Evolutionary conservation across 768 basidiomycete species (phyloP).

Genomic region (Gymnopilus dilepis): DNA sequence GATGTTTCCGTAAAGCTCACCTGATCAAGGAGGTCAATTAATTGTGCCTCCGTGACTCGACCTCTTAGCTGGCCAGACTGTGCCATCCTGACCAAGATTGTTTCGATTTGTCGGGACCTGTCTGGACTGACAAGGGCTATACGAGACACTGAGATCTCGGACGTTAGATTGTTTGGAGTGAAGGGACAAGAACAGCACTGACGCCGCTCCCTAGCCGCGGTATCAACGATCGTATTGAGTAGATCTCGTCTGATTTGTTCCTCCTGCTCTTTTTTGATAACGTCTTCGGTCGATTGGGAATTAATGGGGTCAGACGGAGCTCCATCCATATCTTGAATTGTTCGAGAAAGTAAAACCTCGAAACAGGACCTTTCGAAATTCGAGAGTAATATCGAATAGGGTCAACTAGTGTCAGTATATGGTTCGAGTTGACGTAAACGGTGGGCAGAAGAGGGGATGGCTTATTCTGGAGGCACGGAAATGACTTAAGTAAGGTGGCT

Average conservation of each 20-base stretch:
- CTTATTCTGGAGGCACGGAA: no score
- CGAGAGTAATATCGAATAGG: no score
- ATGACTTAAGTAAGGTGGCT: no score
- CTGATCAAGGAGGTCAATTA: constrained; percentile 88
- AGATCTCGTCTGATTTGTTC: constrained; percentile 80
- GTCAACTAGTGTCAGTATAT: no score
- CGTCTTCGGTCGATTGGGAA: constrained; percentile 44
- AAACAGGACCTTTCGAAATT: no score
- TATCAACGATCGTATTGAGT: constrained; percentile 78
- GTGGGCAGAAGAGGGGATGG: no score
- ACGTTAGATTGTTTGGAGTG: neutral
- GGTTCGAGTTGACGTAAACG: no score
- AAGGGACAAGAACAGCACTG: constrained; percentile 28
- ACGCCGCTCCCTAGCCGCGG: constrained; percentile 84
- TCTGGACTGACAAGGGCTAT: constrained; percentile 88
- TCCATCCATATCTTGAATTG: constrained; percentile 19
- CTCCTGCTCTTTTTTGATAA: constrained; percentile 65
- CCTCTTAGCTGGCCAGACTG: constrained; percentile 82
- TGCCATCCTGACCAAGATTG: constrained; percentile 79
- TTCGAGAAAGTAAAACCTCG: no score
- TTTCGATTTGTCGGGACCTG: constrained; percentile 80
- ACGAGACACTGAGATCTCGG: constrained; percentile 65
- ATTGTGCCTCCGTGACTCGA: constrained; percentile 76
- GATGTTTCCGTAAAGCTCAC: constrained; percentile 42
- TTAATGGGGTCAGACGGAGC: neutral